Percentiles rank a stretch among this genome's conserved stretches.
Evolutionary conservation across 805 yeast genomes (phyloP).

Genomic region (Ogataea philodendri): DNA sequence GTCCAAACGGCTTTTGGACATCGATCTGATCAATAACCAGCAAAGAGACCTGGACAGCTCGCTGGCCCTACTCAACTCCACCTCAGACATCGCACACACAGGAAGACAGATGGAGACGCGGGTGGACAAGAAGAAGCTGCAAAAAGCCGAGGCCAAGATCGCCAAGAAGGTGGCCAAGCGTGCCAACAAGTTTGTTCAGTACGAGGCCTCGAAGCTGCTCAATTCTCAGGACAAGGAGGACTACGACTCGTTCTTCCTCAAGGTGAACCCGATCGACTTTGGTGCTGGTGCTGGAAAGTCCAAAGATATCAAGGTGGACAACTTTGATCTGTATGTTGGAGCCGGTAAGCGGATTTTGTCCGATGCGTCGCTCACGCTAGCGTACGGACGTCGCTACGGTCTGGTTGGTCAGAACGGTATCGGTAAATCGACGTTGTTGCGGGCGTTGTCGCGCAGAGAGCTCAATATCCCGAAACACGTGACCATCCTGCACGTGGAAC

Average conservation of each 20-base stretch:
- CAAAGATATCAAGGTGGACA: constrained; percentile 93
- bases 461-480: constrained; percentile 92
- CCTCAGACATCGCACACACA: constrained; percentile 83
- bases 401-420: constrained; percentile 99
- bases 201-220: constrained; percentile 91
- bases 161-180: constrained; percentile 96
- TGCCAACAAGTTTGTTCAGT: constrained; percentile 72
- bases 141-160: constrained; percentile 95
- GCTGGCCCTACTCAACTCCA: constrained; percentile 72
- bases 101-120: constrained; percentile 90
- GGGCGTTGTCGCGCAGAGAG: constrained; percentile 93
- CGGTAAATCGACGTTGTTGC: constrained; percentile 92
- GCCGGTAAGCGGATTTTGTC: constrained; percentile 90
- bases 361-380: constrained; percentile 80
- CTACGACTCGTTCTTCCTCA: constrained; percentile 92
- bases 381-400: constrained; percentile 95
- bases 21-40: constrained; percentile 66
- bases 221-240: constrained; percentile 63
- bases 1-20: constrained; percentile 79
- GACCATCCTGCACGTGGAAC: constrained; percentile 94
- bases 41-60: constrained; percentile 75
- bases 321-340: constrained; percentile 92
- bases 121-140: constrained; percentile 94
- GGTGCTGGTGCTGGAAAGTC: constrained; percentile 91
- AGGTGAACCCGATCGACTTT: constrained; percentile 91